Percentiles rank a stretch among this genome's conserved stretches.
Evolutionary conservation across 192 early-diverging fungal species (phyloP).

Genomic region (Coemansia sp.): DNA sequence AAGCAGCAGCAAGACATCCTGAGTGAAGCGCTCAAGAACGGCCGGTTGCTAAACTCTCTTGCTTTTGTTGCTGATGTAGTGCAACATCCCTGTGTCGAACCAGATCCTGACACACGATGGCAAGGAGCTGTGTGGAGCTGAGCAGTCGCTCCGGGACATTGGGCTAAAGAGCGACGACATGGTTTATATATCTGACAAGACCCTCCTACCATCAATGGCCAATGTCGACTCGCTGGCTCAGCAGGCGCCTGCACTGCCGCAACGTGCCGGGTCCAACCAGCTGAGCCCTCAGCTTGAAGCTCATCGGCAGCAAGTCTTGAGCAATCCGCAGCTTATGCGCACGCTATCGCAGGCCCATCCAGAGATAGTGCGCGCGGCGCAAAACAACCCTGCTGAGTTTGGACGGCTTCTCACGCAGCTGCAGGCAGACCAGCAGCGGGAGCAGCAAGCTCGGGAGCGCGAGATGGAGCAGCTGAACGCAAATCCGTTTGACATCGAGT

Average conservation of each 20-base stretch:
- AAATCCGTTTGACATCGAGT: constrained; percentile 88
- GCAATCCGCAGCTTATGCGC: constrained; percentile 21
- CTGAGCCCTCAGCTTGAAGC: constrained; percentile 16
- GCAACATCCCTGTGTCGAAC: constrained; percentile 57
- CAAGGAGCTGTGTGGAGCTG: constrained; percentile 53
- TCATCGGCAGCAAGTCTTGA: constrained; percentile 34
- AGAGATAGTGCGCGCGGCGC: constrained; percentile 30
- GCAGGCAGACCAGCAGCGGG: neutral
- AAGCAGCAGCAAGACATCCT: too few species aligned
- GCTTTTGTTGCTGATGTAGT: constrained; percentile 33
- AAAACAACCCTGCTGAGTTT: constrained; percentile 18
- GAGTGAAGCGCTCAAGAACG: neutral
- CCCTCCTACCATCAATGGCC: neutral
- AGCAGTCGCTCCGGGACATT: constrained; percentile 61
- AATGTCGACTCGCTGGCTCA: neutral
- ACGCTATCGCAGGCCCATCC: constrained; percentile 24
- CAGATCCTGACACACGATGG: constrained; percentile 71
- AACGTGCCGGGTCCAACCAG: neutral
- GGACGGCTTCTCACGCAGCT: constrained; percentile 14
- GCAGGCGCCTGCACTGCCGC: constrained; percentile 4
- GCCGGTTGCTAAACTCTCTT: neutral
- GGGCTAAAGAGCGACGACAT: constrained; percentile 71
- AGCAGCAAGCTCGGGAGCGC: neutral
- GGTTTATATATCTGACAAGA: constrained; percentile 55
- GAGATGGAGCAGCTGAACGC: constrained; percentile 57